Percentiles rank a stretch among this genome's conserved stretches.
phyloP scores from a whole-genome alignment of 768 basidiomycete species.

The Amanita inopinata region DNA sequence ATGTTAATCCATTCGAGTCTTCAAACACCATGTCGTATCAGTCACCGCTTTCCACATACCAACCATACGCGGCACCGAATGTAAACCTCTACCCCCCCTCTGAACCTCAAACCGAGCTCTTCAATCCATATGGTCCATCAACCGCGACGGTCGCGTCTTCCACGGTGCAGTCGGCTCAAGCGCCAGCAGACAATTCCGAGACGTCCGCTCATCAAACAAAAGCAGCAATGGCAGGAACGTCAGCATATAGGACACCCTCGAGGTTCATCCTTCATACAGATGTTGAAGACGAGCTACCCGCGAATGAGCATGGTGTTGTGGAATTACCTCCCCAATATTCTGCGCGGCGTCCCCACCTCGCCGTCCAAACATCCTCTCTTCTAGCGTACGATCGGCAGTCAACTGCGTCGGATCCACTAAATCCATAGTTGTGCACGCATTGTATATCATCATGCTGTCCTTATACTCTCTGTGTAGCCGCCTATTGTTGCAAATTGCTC shows the following conservation, averaged over 20 bases:
- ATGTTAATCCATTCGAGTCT: conserved; percentile 4
- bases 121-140: conserved; percentile 16
- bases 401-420: neutral
- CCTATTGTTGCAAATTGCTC: neutral
- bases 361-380: neutral
- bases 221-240: conserved; percentile 41
- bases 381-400: neutral
- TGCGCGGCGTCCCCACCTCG: conserved; percentile 27
- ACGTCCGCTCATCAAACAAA: conserved; percentile 29
- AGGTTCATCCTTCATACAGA: conserved; percentile 65
- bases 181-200: neutral
- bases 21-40: conserved; percentile 9
- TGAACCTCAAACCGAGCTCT: conserved; percentile 13
- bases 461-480: neutral
- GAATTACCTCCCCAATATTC: conserved; percentile 74
- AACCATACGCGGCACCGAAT: conserved; percentile 9
- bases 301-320: conserved; percentile 41
- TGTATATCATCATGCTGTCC: conserved; percentile 4
- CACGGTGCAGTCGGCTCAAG: neutral
- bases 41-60: conserved; percentile 4
- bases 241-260: conserved; percentile 29
- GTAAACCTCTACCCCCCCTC: neutral
- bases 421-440: conserved; percentile 1
- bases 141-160: neutral
- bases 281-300: conserved; percentile 43